Evolutionary conservation across 495 filamentous ascomycete genomes (phyloP), one percentile per base, ranked within the genome.

Genomic region (Penicillium verhagenii): DNA sequence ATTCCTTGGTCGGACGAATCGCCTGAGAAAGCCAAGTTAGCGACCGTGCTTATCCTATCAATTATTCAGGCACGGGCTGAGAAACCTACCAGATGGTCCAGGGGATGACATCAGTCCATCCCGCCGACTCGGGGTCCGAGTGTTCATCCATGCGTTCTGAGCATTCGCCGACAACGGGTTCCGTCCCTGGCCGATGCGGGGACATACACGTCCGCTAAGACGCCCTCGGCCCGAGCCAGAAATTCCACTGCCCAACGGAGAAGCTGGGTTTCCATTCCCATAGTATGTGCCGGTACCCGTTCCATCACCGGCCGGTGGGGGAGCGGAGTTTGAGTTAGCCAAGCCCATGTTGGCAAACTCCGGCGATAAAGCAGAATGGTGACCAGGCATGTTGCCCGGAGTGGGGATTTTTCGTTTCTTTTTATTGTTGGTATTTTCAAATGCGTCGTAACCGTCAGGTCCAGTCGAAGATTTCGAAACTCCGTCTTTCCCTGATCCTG

Each of bases 361-460:
- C 50, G 75, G 80, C 14, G 86, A 84, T 20, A 90, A 69, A 43
- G 75, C 78, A 20, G 76, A 82, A 56, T 85, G 83, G 52, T 91
- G 86, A 44, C 75, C 74, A 11, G 81, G 82, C 4, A 82, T 73
- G 47, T 83, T 86, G 4, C 86, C 88, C n/a, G 90, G 87, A 0
- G 89, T 89, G 4, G 95, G 95, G 25, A 97, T 97, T 72, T 99
- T 99, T 53, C 95, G 83, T 70, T 99, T 98, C 76, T 97, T 98
- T 72, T 99, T 99, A 68, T 99, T 97, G 67, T 96, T 97, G 47
- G 91, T 96, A 61, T 99, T 97, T 68, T 99, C 94, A 63, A 96
- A 95, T 16, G 89, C 92, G 66, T 97, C 95, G 67, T 97, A 97
- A 25, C 94, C 91, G 68, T 97, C 95, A 5, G 81, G 83, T 7